Conservation (phyloP, 2,329 filamentous ascomycete species). For the Sarocladium oryzae region DNA sequence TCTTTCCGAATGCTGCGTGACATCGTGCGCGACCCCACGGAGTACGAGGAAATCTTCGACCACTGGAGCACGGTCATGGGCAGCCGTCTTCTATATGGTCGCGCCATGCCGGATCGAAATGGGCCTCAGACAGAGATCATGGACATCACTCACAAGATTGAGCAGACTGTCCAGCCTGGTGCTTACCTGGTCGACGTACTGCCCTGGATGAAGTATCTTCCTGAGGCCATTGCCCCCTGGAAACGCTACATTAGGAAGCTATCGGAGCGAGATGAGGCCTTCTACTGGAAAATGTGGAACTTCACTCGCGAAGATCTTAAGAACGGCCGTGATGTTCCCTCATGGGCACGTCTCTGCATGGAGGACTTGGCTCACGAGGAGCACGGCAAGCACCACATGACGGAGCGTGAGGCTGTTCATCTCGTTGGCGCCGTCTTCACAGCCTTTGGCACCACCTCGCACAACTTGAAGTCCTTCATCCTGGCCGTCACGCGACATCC, state of each 20-base stretch:
- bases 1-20: conserved; percentile 5
- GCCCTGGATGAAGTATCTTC: conserved; percentile 4
- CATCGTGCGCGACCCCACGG: neutral
- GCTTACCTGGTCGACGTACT: conserved; percentile 3
- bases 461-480: conserved; percentile 21
- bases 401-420: conserved; percentile 20
- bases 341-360: conserved; percentile 10
- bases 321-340: conserved; percentile 5
- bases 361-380: neutral
- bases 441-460: conserved; percentile 26
- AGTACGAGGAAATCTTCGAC: conserved; percentile 4
- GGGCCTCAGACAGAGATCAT: conserved; percentile 1
- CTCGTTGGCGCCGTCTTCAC: conserved; percentile 24
- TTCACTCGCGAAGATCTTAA: conserved; percentile 1
- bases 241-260: neutral
- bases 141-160: neutral
- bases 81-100: conserved; percentile 1
- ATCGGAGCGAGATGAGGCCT: neutral
- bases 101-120: neutral
- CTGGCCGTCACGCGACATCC: conserved; percentile 24
- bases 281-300: conserved; percentile 6
- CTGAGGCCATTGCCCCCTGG: conserved; percentile 3
- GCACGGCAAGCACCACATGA: conserved; percentile 9
- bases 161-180: neutral
- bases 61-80: conserved; percentile 8